Percentiles rank a stretch among this genome's conserved stretches.
These are phyloP conservation scores for Solanum medicagineum DNA, from an alignment of 257 asterid genomes.

Conservation along the genomic window DNA sequence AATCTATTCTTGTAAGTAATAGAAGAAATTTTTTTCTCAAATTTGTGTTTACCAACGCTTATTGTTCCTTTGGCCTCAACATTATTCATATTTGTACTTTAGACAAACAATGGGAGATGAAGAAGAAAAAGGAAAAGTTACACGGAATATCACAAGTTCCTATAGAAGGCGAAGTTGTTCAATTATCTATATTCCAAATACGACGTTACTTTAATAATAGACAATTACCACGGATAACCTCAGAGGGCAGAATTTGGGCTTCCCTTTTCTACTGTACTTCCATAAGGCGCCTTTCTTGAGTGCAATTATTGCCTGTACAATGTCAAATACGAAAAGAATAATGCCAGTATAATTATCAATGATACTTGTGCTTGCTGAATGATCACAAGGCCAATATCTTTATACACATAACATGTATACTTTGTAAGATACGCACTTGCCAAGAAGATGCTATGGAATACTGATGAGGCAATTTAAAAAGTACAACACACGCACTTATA, in stretches of 20 bases:
- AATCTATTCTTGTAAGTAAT: too few species aligned
- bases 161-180: not conserved
- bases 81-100: too few species aligned
- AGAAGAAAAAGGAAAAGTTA: not conserved
- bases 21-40: too few species aligned
- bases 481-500: too few species aligned
- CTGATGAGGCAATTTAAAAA: not conserved
- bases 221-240: constrained; percentile 31
- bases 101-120: not conserved
- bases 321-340: not conserved
- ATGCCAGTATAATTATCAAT: not conserved
- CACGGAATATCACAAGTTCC: too few species aligned
- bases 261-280: constrained; percentile 30
- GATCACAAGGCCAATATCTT: not conserved
- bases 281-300: constrained; percentile 41
- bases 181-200: not conserved
- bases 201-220: not conserved
- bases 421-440: not conserved
- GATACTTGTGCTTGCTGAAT: not conserved
- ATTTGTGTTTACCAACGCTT: too few species aligned
- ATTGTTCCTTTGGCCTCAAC: too few species aligned
- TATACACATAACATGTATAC: not conserved
- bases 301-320: constrained; percentile 36
- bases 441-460: not conserved
- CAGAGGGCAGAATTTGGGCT: constrained; percentile 39